Base-by-base conservation (phyloP, 148 eudicot genomes). In the Vaccinium darrowii region DNA sequence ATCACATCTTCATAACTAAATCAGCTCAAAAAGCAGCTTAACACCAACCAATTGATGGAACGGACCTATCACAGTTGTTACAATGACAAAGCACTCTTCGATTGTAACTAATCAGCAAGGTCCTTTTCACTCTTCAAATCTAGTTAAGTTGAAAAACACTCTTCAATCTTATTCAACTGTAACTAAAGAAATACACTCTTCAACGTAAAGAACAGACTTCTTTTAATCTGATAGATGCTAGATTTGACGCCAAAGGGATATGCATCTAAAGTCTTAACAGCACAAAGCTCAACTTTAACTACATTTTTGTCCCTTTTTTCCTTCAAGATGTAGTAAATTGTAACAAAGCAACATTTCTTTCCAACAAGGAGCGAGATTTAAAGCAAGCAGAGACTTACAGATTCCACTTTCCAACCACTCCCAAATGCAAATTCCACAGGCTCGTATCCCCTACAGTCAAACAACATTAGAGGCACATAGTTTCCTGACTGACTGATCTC, bases 401-500 rank as follows among this genome's bases (percentile, higher is more conserved):
- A 92, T 85, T 87, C 88, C 72, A 92, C 98, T 89, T 92, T 89
- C 99, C 99, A 96, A 19, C 95, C 98, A 88, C 85, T 79, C 71
- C 92, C 91, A 86, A 96, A 96, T 50, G 82, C 75, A 84, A 89
- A 94, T 5, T 90, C 96, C 73, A 96, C 21, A 16, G 99, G 99
- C 89, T 96, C 97, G 81, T 86, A 90, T 78, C 98, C 98, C 84
- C 96, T 91, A 87, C 97, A 96, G 81, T 96, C 99, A 85, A 96
- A 95, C 73, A 81, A 36, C 99, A 96, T 96, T 87, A 96, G 36
- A 62, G 95, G 93, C 21, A 91, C 84, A 86, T 67, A 90, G 57
- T 87, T 84, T 67, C 92, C 94, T 18, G 78, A 47, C 86, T 92
- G 92, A 87, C 93, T 90, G 21, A 53, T 82, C 25, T 76, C 88